Evolutionary conservation across 805 yeast species (phyloP), one percentile per base, ranked within the genome.

Genomic region (Nakazawaea populi): DNA sequence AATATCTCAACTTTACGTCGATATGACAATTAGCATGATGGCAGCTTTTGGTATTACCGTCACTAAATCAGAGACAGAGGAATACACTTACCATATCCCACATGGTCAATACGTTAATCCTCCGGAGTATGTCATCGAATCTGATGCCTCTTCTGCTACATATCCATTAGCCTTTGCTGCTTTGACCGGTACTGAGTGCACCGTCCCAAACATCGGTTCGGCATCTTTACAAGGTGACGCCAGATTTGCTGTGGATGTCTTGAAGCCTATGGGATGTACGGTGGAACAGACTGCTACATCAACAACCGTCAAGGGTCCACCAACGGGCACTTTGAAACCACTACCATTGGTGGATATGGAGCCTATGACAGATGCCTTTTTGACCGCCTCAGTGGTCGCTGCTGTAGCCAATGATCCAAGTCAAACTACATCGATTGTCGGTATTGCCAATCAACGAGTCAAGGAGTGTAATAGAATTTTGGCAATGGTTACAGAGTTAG

Each of bases 351-450:
- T 94, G 51, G 97, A 94, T 65, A 94, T 94, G 99, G 99, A 94
- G 70, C 98, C 99, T 49, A 94, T 94, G 99, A 94, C 99, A 0
- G 99, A 94, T 69, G 99, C 99, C 0, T 94, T 94, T 66, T 74
- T 94, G 61, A 94, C 99, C 12, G 99, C 99, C 0, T 81, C 95
- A 49, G 97, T 94, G 10, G 95, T 90, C 18, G 99, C 98, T 35
- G 97, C 99, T n/a, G 78, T 87, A 41, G 96, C 97, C 4, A 73
- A 74, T 52, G 72, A 72, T 55, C 73, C 76, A 10, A 73, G 68
- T 42, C 71, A 70, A 46, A 71, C 82, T 8, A 92, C 97, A 11
- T 77, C 86, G 5, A 94, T 94, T 60, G 82, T 87, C 36, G 99
- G 99, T 56, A 94, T 94, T 70, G 98, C 98, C 37, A 94, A 94